These are phyloP conservation scores for Fusarium secorum DNA, from an alignment of 2,329 filamentous ascomycete genomes.

Conservation along the genomic window DNA sequence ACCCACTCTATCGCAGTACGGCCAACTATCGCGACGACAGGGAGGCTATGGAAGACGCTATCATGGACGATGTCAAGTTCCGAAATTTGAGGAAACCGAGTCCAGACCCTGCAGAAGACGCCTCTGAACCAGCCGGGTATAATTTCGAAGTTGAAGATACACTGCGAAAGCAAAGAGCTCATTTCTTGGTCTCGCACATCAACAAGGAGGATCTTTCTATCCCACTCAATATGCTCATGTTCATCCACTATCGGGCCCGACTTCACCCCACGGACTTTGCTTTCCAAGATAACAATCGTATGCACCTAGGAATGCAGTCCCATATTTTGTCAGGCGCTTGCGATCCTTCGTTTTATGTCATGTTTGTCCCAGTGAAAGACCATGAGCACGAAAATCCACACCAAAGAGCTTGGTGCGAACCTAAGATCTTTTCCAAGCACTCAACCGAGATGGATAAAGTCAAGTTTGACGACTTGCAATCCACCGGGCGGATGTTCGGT, in stretches of 20 bases:
- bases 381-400: neutral
- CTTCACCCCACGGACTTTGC: conserved; percentile 9
- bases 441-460: neutral
- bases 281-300: conserved; percentile 24
- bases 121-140: neutral
- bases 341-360: neutral
- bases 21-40: conserved; percentile 25
- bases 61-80: neutral
- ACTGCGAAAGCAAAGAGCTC: conserved; percentile 18
- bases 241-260: conserved; percentile 35
- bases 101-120: neutral
- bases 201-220: conserved; percentile 29
- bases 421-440: neutral
- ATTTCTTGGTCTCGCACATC: conserved; percentile 37
- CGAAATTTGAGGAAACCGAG: neutral
- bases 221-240: conserved; percentile 26
- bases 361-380: neutral
- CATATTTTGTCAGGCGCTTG: conserved; percentile 28
- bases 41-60: neutral
- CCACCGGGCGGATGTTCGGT: neutral
- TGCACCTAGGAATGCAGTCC: conserved; percentile 25
- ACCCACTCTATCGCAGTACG: conserved; percentile 30
- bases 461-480: neutral
- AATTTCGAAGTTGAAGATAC: conserved; percentile 19
- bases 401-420: neutral